phyloP scores from a whole-genome alignment of 768 basidiomycete genomes.

The Jaapia argillacea region DNA sequence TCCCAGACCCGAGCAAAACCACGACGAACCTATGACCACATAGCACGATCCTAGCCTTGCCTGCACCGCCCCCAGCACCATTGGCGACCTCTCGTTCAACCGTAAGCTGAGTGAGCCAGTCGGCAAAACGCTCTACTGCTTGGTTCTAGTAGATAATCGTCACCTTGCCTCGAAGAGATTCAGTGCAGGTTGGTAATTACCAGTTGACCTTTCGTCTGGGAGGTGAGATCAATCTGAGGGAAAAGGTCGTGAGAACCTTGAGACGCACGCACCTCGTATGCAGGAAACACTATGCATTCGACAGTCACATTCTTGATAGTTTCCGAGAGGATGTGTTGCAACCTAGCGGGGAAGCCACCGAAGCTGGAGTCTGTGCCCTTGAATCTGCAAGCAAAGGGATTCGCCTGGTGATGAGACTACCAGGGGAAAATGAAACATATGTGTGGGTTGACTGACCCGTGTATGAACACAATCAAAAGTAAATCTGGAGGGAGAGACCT shows the following conservation, averaged over 20 bases:
- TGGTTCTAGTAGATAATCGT: constrained; percentile 63
- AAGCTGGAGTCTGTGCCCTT: constrained; percentile 66
- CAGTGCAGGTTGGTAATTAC: too few species aligned
- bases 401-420: neutral
- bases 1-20: neutral
- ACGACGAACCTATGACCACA: constrained; percentile 75
- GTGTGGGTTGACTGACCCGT: constrained; percentile 43
- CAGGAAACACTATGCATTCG: constrained; percentile 79
- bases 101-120: constrained; percentile 86
- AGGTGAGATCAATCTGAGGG: neutral
- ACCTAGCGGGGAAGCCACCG: constrained; percentile 63
- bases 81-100: constrained; percentile 77
- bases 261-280: constrained; percentile 59
- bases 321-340: constrained; percentile 68
- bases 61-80: constrained; percentile 66
- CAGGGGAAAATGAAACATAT: neutral
- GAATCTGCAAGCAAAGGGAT: constrained; percentile 26
- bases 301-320: constrained; percentile 45
- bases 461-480: constrained; percentile 68
- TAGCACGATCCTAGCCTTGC: constrained; percentile 66
- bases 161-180: too few species aligned
- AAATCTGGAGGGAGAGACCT: constrained; percentile 30
- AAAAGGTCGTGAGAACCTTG: too few species aligned
- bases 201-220: too few species aligned
- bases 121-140: constrained; percentile 78